Evolutionary conservation across 2,329 filamentous ascomycete genomes (phyloP), one percentile per base, ranked within the genome.

Genomic region (Fusarium virguliforme): DNA sequence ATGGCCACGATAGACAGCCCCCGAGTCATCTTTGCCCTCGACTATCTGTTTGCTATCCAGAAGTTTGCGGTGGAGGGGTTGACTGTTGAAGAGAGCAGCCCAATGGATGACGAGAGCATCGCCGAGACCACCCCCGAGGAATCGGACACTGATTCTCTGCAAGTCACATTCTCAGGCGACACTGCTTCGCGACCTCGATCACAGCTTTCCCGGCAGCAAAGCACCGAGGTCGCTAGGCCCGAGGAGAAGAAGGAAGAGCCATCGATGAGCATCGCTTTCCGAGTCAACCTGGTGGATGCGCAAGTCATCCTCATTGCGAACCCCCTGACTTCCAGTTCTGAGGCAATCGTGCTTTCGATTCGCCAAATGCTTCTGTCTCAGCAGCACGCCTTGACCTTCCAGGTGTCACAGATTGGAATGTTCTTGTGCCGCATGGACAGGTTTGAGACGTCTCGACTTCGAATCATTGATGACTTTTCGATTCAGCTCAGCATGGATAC

Each of bases 401-500:
- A 99, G 78, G 90, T 99, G 3, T 95, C 94, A 8, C 91, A 98
- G 77, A 89, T 98, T 59, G 96, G 96, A 74, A 99, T 99, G 96
- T 99, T 98, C 80, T 82, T 99, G 34, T 99, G 97, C 78, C 92
- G 96, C 12, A 99, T 99, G 96, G 97, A 99, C 80, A 93, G 91
- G 70, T 98, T 98, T 74, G 95, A 99, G 74, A 94, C 93, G 4
- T 95, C 92, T 41, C 90, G 94, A 38, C 86, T 99, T 51, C 91
- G 96, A 18, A 97, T 99, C 67, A 89, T 99, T 34, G 97, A 99
- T 78, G 95, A 99, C 80, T 99, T 99, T 79, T 97, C 94, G 3
- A 85, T 98, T 9, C 93, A 96, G 70, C 86, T 97, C 75, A 96
- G 94, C 3, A 90, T 99, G 85, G 95, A 99, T 76, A 89, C 81